Evolutionary conservation across 2,329 filamentous ascomycete genomes (phyloP), one percentile per base, ranked within the genome.

Genomic region (Nemania diffusa): DNA sequence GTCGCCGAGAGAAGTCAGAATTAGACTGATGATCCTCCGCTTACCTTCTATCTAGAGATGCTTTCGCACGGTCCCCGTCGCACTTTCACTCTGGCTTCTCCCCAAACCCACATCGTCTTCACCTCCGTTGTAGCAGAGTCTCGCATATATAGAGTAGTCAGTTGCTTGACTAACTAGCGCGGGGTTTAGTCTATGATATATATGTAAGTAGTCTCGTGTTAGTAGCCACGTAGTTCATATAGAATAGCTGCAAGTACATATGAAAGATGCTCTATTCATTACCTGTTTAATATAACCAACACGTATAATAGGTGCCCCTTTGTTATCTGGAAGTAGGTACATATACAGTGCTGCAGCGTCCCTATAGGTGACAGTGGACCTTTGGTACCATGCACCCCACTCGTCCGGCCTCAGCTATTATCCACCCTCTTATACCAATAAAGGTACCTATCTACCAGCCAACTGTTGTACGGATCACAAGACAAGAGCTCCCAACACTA

Each of bases 41-140:
- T 20, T 44, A 44, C 15, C 6, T 44, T 8, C 6, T 9, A n/a
- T n/a, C 17, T 44, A 22, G 6, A 20, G 26, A 17, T 44, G 40
- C 20, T 46, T 44, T 58, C 37, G 67, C 63, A 65, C 57, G 58
- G 57, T 48, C 48, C 57, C 48, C 32, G 62, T 62, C 65, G 60
- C 50, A 57, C 48, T 17, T 26, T 13, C 17, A 32, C 42, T 65
- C 13, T 42, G 53, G 44, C 48, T 40, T 57, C 22, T 22, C 56
- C 50, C 40, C 48, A 37, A 59, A 59, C 56, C 52, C 63, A 61
- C 57, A 56, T 65, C 7, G 57, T 37, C 29, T 29, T 48, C 22
- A 44, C 24, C 27, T 48, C 6, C 20, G 22, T 11, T 34, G 48
- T 44, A 27, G 26, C 26, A 53, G 5, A 53, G 50, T 60, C 24